phyloP scores from a whole-genome alignment of 768 basidiomycete species.

The Boletus rubroflammeus region DNA sequence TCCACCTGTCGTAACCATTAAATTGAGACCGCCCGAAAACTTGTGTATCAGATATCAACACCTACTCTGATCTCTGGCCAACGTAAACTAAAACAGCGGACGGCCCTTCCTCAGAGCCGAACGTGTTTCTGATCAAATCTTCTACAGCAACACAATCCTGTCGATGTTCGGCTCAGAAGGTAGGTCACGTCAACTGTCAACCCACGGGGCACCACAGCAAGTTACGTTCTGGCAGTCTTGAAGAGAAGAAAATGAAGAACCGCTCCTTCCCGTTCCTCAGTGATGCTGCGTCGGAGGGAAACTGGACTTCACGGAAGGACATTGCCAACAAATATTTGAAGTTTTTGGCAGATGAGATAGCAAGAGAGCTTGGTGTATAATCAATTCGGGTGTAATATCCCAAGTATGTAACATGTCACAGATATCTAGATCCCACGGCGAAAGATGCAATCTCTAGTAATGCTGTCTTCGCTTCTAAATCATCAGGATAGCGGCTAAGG shows the following conservation, averaged over 20 bases:
- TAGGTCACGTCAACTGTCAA: constrained; percentile 7
- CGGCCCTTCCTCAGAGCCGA: constrained; percentile 42
- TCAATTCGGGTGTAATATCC: neutral
- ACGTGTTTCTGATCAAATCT: constrained; percentile 46
- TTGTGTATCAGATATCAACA: constrained; percentile 7
- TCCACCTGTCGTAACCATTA: constrained; percentile 55
- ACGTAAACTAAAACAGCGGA: constrained; percentile 64
- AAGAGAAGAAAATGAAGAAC: constrained; percentile 70
- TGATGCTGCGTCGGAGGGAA: constrained; percentile 33
- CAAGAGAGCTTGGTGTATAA: neutral
- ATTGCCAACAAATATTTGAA: constrained; percentile 37
- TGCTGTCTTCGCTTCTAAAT: constrained; percentile 10
- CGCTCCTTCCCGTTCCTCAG: constrained; percentile 43
- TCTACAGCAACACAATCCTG: constrained; percentile 71
- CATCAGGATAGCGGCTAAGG: constrained; percentile 20
- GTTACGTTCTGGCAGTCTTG: constrained; percentile 47
- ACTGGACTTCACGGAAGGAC: constrained; percentile 45
- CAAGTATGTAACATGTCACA: constrained; percentile 4
- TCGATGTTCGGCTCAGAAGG: constrained; percentile 17
- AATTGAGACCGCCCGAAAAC: neutral
- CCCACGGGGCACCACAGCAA: constrained; percentile 69
- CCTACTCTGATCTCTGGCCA: constrained; percentile 62
- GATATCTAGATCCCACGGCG: neutral
- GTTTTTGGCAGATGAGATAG: too few species aligned
- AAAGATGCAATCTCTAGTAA: constrained; percentile 7